Conservation (phyloP, 306 rosid genomes). For the Rubus idaeus region DNA sequence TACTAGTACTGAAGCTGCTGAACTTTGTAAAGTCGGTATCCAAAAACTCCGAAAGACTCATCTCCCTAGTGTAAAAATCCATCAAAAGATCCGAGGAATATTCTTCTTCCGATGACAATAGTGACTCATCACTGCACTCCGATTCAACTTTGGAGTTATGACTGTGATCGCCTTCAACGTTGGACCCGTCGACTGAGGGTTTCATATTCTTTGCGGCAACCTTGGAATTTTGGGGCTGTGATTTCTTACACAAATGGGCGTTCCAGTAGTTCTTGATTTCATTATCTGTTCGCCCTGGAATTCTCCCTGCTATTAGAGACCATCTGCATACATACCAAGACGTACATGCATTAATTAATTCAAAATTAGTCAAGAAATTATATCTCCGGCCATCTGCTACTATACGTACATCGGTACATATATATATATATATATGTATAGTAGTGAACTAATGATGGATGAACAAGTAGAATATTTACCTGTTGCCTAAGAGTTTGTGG, state of each 20-base stretch:
- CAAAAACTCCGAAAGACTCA: conserved; percentile 17
- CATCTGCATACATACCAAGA: conserved; percentile 18
- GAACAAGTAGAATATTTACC: conserved; percentile 3
- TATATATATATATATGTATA: too few relatives aligned
- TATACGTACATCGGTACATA: too few relatives aligned
- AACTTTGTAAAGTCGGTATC: conserved; percentile 9
- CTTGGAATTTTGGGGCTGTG: background rate
- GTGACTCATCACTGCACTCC: conserved; percentile 4
- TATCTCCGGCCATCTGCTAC: too few relatives aligned
- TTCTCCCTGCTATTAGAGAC: conserved; percentile 46
- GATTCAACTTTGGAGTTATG: background rate
- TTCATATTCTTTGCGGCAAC: background rate
- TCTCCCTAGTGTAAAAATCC: conserved; percentile 15
- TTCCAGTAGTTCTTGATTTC: conserved; percentile 46
- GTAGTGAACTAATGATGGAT: too few relatives aligned
- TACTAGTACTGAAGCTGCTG: background rate
- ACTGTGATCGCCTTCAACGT: background rate
- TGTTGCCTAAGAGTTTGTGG: conserved; percentile 41
- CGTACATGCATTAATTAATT: background rate
- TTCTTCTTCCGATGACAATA: background rate
- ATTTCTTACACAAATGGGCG: conserved; percentile 22
- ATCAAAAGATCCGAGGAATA: background rate
- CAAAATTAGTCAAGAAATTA: too few relatives aligned
- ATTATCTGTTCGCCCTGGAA: conserved; percentile 49
- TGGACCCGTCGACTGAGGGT: background rate